A percentile compares a stretch with the other conserved stretches of the same genome.
These are phyloP conservation scores for Trichophyton mentagrophytes DNA, from an alignment of 2,329 filamentous ascomycete genomes.

Conservation along the genomic window DNA sequence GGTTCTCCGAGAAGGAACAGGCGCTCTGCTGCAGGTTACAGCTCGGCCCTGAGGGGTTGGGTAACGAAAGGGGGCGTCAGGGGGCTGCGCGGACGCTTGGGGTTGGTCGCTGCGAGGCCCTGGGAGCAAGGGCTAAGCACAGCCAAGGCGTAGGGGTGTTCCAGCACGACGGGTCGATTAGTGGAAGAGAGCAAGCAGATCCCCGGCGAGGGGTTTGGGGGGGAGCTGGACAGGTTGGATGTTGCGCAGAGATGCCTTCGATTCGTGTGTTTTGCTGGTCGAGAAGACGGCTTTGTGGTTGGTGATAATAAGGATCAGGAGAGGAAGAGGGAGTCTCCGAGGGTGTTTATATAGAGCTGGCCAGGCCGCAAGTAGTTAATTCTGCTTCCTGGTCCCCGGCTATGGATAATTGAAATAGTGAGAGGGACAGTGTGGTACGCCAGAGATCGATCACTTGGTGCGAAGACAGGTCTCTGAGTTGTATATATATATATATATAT, in stretches of 20 bases:
- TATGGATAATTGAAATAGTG: too few species aligned
- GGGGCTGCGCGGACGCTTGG: background rate
- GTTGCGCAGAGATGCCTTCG: background rate
- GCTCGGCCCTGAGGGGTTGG: background rate
- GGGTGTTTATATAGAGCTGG: too few species aligned
- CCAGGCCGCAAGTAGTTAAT: too few species aligned
- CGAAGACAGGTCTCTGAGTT: too few species aligned
- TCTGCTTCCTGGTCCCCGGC: too few species aligned
- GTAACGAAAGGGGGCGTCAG: background rate
- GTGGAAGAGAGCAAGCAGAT: background rate
- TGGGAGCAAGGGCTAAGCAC: background rate
- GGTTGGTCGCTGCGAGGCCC: background rate
- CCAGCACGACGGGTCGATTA: conserved; percentile 2
- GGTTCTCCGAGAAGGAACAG: background rate
- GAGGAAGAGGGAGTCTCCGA: background rate
- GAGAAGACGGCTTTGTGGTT: background rate
- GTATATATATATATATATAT: too few species aligned
- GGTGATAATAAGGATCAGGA: background rate
- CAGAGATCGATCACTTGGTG: too few species aligned
- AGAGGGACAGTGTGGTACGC: too few species aligned
- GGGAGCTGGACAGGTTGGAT: background rate
- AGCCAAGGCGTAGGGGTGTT: background rate
- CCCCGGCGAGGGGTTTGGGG: background rate
- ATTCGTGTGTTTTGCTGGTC: background rate
- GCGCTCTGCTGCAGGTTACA: background rate